These are phyloP conservation scores for Candolleomyces eurysporus DNA, from an alignment of 768 basidiomycete genomes.

Conservation along the genomic window DNA sequence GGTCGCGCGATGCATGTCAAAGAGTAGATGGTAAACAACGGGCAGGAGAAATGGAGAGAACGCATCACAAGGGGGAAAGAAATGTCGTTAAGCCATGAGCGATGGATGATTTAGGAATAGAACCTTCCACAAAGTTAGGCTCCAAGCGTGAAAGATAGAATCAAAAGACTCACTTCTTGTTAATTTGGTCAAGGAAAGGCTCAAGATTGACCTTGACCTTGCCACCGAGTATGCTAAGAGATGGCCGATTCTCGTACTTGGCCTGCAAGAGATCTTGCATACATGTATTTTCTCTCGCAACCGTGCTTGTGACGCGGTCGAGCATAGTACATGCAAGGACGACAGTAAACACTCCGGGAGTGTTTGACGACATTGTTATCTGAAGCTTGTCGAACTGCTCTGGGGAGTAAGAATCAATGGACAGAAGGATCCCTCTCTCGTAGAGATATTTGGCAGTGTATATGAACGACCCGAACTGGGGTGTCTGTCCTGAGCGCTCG, in stretches of 20 bases:
- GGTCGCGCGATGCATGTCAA: not conserved
- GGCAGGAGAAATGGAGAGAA: not conserved
- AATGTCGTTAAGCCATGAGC: not conserved
- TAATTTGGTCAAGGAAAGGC: constrained; percentile 81
- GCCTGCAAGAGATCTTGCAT: constrained; percentile 94
- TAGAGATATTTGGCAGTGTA: constrained; percentile 90
- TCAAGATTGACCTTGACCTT: constrained; percentile 85
- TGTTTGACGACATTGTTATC: constrained; percentile 89
- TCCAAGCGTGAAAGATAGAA: not conserved
- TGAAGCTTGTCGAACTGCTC: constrained; percentile 95
- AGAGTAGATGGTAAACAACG: not conserved
- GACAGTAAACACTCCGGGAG: constrained; percentile 84
- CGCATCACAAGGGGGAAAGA: not conserved
- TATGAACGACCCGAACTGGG: constrained; percentile 89
- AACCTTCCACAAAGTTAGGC: not conserved
- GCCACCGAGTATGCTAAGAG: constrained; percentile 71
- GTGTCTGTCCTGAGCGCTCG: constrained; percentile 76
- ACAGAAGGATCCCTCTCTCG: constrained; percentile 86
- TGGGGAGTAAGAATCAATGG: constrained; percentile 92
- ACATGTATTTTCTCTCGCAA: constrained; percentile 76
- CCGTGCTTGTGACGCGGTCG: constrained; percentile 51
- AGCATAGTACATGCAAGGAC: constrained; percentile 69
- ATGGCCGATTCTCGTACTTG: constrained; percentile 79
- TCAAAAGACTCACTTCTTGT: constrained; percentile 74
- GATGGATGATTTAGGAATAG: not conserved